phyloP scores from a whole-genome alignment of 1,284 basidiomycete species.

The Amylostereum areolatum region DNA sequence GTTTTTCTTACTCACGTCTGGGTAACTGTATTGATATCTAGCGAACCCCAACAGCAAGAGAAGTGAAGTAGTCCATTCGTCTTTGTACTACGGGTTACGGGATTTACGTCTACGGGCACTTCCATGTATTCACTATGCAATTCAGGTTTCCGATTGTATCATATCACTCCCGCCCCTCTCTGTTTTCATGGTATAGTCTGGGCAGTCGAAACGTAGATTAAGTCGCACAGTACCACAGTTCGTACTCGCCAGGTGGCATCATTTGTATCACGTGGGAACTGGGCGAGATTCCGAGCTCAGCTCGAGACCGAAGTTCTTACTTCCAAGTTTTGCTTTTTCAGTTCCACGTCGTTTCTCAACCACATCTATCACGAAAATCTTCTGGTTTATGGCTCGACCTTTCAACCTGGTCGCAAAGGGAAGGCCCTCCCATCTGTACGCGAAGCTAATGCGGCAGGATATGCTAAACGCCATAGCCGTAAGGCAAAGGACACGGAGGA shows the following conservation, averaged over 20 bases:
- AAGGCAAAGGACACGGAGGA: slow-evolving; percentile 31
- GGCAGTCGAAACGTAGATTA: not conserved
- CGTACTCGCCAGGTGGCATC: not conserved
- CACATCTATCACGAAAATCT: too few relatives aligned
- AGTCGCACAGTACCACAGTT: too few relatives aligned
- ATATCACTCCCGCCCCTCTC: not conserved
- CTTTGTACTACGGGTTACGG: slow-evolving; percentile 2
- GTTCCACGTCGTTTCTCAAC: slow-evolving; percentile 10
- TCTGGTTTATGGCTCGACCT: slow-evolving; percentile 5
- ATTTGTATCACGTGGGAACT: not conserved
- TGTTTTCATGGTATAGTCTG: not conserved
- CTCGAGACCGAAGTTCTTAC: not conserved
- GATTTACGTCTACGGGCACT: not conserved
- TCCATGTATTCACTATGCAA: slow-evolving; percentile 7
- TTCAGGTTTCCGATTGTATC: not conserved
- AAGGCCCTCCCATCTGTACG: slow-evolving; percentile 2
- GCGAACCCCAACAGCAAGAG: slow-evolving; percentile 57
- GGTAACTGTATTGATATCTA: slow-evolving; percentile 2
- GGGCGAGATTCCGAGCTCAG: not conserved
- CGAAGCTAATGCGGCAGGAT: slow-evolving; percentile 40
- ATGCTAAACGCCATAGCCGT: slow-evolving; percentile 43
- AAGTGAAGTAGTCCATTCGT: slow-evolving; percentile 81
- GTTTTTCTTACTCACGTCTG: slow-evolving; percentile 24
- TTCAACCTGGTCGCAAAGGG: not conserved
- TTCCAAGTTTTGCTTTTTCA: not conserved